Base-by-base conservation (phyloP, 1,284 basidiomycete genomes). In the Lentinula novae-zelandiae region DNA sequence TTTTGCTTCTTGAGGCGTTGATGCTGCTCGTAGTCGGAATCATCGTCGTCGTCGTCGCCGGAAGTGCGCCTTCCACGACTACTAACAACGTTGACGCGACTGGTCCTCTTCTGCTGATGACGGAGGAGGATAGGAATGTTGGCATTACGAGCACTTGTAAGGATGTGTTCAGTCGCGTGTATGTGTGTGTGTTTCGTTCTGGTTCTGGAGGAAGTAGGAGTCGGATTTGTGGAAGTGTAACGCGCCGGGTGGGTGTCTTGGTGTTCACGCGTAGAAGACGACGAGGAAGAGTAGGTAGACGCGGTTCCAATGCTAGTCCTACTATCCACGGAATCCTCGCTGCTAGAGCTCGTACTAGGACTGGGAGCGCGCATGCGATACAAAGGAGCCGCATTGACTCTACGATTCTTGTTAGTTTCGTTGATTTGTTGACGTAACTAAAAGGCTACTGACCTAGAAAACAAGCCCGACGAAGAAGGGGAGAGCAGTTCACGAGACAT, bases 21-120 rank as follows among this genome's bases (percentile, higher is more conserved):
- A 33, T 9, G 13, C 17, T 54, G 36, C 42, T 56, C 54, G 27
- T 56, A 56, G n/a, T 56, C 54, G 33, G 42, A 42, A 56, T 56
- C 39, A 1, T 46, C n/a, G 20, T 46, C 44, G 15, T 7, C 13
- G 6, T n/a, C 34, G 12, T 46, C n/a, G 44, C 20, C 5, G 27
- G n/a, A 12, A 9, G 22, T 46, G 12, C 46, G 40, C n/a, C 54
- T 46, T 17, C 39, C 40, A 15, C 54, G 39, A 33, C 15, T 36
- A 13, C 10, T 15, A 46, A 13, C 17, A 34, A 20, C 15, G 20
- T 27, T 22, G 22, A 22, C 22, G 22, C 22, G 36, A 38, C 12
- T 34, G 36, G 39, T 44, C 54, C 46, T 56, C 42, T 56, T 56
- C 2, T 44, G 7, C 4, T 56, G 39, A n/a, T 44, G 31, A 7